Conservation (phyloP, 2,329 filamentous ascomycete species). For the Annulohypoxylon truncatum region DNA sequence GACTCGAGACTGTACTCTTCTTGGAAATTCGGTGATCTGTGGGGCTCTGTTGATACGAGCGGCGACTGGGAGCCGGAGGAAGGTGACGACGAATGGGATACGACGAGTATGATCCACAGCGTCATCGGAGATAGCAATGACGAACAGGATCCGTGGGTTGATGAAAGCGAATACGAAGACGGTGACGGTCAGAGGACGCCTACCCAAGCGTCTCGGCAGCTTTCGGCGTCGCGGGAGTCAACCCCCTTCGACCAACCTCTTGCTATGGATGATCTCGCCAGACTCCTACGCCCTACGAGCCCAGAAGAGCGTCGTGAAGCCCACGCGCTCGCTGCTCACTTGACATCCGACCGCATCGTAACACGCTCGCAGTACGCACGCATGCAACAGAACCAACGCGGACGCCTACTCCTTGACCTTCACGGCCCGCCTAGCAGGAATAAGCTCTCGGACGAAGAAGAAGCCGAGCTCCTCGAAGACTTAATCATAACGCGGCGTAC, state of each 20-base stretch:
- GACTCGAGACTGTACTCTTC: conserved; percentile 82
- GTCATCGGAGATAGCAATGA: conserved; percentile 57
- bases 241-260: conserved; percentile 74
- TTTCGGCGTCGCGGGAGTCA: conserved; percentile 56
- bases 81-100: conserved; percentile 72
- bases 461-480: conserved; percentile 70
- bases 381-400: conserved; percentile 74
- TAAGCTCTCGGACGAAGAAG: conserved; percentile 65
- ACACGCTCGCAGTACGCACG: conserved; percentile 83
- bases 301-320: conserved; percentile 85
- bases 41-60: conserved; percentile 83
- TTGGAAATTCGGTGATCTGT: conserved; percentile 87
- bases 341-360: conserved; percentile 76
- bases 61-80: conserved; percentile 76
- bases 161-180: conserved; percentile 50
- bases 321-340: conserved; percentile 80
- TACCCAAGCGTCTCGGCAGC: conserved; percentile 69
- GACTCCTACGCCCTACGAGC: conserved; percentile 82
- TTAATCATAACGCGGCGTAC: conserved; percentile 65
- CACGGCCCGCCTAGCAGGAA: conserved; percentile 47
- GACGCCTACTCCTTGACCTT: conserved; percentile 68
- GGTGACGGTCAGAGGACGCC: conserved; percentile 74
- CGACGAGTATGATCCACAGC: conserved; percentile 79
- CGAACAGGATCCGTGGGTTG: conserved; percentile 61
- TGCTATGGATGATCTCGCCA: conserved; percentile 76